These are phyloP conservation scores for Prunus salicina DNA, from an alignment of 306 rosid genomes.

Conservation along the genomic window DNA sequence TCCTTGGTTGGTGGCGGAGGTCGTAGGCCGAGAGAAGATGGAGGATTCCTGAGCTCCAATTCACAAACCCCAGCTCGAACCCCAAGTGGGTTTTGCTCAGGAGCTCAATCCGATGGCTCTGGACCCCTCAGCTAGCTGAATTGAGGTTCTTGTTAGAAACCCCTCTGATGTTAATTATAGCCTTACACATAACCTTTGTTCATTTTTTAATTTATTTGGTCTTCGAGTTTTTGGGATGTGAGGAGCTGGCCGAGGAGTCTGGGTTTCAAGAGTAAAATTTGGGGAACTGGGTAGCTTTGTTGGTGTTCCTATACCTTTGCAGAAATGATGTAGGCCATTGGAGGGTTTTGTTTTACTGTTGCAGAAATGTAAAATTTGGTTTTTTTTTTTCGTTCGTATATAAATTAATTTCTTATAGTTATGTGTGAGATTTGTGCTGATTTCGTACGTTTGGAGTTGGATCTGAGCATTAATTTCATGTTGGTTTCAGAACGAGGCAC, in stretches of 20 bases:
- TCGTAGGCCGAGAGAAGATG: constrained; percentile 9
- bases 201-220: not conserved
- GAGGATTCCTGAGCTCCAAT: constrained; percentile 11
- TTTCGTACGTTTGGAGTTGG: not conserved
- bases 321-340: not conserved
- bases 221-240: not conserved
- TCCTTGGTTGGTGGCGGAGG: not conserved
- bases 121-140: not conserved
- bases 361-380: not conserved
- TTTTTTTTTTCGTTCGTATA: not conserved
- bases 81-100: constrained; percentile 14
- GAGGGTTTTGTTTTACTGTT: not conserved
- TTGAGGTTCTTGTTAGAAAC: not conserved
- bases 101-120: not conserved
- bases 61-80: constrained; percentile 20
- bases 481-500: not conserved
- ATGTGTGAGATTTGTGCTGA: not conserved
- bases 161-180: not conserved
- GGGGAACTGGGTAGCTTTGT: not conserved
- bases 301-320: not conserved
- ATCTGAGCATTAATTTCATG: not conserved
- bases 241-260: not conserved
- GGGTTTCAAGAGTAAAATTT: not conserved
- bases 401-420: not conserved
- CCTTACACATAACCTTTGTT: not conserved